Evolutionary conservation across 495 filamentous ascomycete species (phyloP).

Genomic region (Tuber melanosporum): DNA sequence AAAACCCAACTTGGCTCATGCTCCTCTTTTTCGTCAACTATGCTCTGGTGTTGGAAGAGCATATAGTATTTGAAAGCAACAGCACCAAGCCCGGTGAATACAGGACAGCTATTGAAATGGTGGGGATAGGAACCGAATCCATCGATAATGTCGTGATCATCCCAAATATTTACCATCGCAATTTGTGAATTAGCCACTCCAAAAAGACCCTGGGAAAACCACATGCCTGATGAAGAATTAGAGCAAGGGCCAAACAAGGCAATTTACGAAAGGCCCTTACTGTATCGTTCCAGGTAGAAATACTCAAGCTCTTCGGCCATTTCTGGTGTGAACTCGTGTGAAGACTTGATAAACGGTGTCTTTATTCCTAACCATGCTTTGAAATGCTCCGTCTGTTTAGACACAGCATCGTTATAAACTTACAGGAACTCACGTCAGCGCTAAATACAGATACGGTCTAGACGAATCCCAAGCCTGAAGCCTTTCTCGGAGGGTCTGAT

Average conservation of each 20-base stretch:
- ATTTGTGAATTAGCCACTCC: constrained; percentile 89
- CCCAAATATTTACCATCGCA: constrained; percentile 96
- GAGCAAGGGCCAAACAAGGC: constrained; percentile 8
- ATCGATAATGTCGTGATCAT: constrained; percentile 97
- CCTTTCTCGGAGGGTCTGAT: not conserved
- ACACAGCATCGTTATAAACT: constrained; percentile 81
- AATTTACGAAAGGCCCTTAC: constrained; percentile 41
- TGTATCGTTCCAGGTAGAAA: constrained; percentile 82
- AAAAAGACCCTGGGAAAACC: constrained; percentile 95
- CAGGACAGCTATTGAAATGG: constrained; percentile 82
- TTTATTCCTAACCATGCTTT: constrained; percentile 75
- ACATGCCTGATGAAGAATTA: constrained; percentile 46
- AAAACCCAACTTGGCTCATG: constrained; percentile 89
- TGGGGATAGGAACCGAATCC: constrained; percentile 91
- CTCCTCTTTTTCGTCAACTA: constrained; percentile 66
- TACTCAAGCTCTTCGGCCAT: constrained; percentile 79
- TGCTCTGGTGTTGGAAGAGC: constrained; percentile 93
- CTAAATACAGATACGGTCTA: not conserved
- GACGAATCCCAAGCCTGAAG: not conserved
- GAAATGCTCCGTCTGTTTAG: constrained; percentile 66
- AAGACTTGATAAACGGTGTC: constrained; percentile 70
- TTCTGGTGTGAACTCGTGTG: constrained; percentile 61
- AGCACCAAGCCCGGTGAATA: constrained; percentile 81
- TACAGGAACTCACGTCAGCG: not conserved
- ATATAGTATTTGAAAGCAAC: constrained; percentile 97